Evolutionary conservation across 192 early-diverging fungal species (phyloP).

Genomic region (Gamsiella multidivaricata): DNA sequence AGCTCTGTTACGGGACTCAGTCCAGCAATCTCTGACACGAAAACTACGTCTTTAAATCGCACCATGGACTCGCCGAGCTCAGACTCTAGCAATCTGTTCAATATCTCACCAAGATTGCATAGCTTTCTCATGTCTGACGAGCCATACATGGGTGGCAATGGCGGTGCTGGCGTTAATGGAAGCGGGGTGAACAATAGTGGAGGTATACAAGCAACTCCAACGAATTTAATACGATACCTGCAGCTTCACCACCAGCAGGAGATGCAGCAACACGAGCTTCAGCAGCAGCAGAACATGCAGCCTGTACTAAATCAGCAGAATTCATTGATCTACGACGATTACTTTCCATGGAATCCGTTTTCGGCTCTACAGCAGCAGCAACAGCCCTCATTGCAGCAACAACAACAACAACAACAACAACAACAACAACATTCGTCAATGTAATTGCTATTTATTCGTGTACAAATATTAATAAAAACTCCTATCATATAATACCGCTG

Average conservation of each 20-base stretch:
- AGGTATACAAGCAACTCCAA: slow-evolving; percentile 31
- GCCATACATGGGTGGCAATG: neutral
- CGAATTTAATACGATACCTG: slow-evolving; percentile 46
- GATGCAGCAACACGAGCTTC: slow-evolving; percentile 35
- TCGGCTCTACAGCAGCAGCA: slow-evolving; percentile 19
- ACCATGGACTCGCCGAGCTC: slow-evolving; percentile 13
- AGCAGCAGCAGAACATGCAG: slow-evolving; percentile 43
- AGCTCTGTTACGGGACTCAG: neutral
- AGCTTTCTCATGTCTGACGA: slow-evolving; percentile 45
- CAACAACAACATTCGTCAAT: neutral
- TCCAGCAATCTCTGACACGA: slow-evolving; percentile 3
- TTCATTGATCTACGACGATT: slow-evolving; percentile 47
- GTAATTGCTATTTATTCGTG: neutral
- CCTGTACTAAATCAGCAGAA: slow-evolving; percentile 44
- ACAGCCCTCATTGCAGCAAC: slow-evolving; percentile 5
- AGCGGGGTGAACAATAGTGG: neutral
- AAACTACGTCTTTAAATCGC: slow-evolving; percentile 7
- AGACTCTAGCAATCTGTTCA: slow-evolving; percentile 27
- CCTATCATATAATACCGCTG: too few species aligned
- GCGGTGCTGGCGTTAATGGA: neutral
- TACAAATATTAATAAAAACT: neutral
- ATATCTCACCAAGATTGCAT: slow-evolving; percentile 33
- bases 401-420: slow-evolving; percentile 9
- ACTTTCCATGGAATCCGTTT: slow-evolving; percentile 36
- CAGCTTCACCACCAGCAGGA: slow-evolving; percentile 48